Evolutionary conservation across 163 green algal species (phyloP).

Genomic region (Scenedesmus sp.): DNA sequence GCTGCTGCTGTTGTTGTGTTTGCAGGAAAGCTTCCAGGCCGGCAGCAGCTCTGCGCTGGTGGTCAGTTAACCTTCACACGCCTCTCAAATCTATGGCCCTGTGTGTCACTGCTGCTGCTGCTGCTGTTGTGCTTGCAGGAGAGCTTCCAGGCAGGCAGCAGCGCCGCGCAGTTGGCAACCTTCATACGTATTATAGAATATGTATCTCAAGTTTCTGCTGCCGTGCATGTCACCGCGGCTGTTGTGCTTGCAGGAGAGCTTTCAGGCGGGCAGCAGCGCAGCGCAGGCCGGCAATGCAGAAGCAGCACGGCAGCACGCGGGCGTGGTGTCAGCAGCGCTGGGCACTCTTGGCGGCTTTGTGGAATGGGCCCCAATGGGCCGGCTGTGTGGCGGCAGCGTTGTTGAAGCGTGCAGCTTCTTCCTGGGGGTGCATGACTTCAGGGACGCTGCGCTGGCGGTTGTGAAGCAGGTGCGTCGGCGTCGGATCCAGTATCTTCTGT

Average conservation of each 20-base stretch:
- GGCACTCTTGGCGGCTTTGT: conserved; percentile 70
- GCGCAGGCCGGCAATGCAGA: conserved; percentile 47
- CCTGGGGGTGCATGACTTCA: conserved; percentile 73
- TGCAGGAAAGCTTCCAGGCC: no score
- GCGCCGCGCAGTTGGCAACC: no score
- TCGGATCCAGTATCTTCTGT: no score
- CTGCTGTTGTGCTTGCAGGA: no score
- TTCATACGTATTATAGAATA: no score
- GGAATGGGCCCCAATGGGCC: conserved; percentile 83
- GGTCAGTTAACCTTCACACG: no score
- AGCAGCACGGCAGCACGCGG: conserved; percentile 56
- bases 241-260: conserved; percentile 73
- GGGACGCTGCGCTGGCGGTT: conserved; percentile 73
- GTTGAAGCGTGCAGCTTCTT: conserved; percentile 75
- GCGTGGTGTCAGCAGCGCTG: conserved; percentile 77
- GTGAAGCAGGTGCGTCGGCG: conserved; percentile 64
- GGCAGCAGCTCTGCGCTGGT: no score
- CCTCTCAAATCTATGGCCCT: no score
- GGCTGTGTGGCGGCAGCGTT: conserved; percentile 67
- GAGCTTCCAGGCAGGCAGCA: no score
- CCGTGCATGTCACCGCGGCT: background rate
- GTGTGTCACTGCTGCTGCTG: no score
- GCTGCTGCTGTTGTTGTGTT: no score
- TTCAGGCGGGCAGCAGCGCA: conserved; percentile 60
- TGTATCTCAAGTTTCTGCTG: no score